phyloP scores from a whole-genome alignment of 768 basidiomycete genomes.

The Sutorius australiensis region DNA sequence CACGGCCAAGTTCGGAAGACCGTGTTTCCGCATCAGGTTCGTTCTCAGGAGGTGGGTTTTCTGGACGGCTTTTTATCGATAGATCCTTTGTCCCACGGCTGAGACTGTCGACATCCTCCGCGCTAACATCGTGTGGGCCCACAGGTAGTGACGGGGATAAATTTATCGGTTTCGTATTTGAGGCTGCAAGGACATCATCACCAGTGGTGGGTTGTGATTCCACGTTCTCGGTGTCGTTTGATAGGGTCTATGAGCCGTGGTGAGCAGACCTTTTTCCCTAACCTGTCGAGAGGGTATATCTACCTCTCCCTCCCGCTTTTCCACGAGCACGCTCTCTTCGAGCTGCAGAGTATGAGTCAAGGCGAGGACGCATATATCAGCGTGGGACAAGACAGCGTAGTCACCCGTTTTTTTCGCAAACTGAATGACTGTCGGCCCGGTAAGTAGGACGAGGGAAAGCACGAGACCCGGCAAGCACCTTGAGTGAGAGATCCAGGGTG shows the following conservation, averaged over 20 bases:
- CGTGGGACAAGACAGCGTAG: slow-evolving; percentile 83
- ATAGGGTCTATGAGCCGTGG: slow-evolving; percentile 6
- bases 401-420: slow-evolving; percentile 96
- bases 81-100: slow-evolving; percentile 4
- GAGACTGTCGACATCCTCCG: slow-evolving; percentile 10
- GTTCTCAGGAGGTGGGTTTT: slow-evolving; percentile 1
- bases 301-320: slow-evolving; percentile 29
- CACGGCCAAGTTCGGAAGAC: slow-evolving; percentile 7
- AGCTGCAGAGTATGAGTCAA: slow-evolving; percentile 77
- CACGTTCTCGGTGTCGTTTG: not conserved
- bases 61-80: slow-evolving; percentile 13
- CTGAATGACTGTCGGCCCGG: slow-evolving; percentile 61
- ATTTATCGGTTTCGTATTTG: not conserved
- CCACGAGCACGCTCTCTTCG: slow-evolving; percentile 35
- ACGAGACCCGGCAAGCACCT: slow-evolving; percentile 37
- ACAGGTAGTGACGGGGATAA: not conserved
- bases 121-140: not conserved
- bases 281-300: slow-evolving; percentile 13
- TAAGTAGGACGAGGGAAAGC: slow-evolving; percentile 13
- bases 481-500: slow-evolving; percentile 64
- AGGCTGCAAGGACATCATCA: slow-evolving; percentile 2
- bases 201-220: not conserved
- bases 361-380: slow-evolving; percentile 89
- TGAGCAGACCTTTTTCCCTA: not conserved
- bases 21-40: slow-evolving; percentile 36